Evolutionary conservation across 768 basidiomycete species (phyloP), one percentile per base, ranked within the genome.

Genomic region (Trametes villosa): DNA sequence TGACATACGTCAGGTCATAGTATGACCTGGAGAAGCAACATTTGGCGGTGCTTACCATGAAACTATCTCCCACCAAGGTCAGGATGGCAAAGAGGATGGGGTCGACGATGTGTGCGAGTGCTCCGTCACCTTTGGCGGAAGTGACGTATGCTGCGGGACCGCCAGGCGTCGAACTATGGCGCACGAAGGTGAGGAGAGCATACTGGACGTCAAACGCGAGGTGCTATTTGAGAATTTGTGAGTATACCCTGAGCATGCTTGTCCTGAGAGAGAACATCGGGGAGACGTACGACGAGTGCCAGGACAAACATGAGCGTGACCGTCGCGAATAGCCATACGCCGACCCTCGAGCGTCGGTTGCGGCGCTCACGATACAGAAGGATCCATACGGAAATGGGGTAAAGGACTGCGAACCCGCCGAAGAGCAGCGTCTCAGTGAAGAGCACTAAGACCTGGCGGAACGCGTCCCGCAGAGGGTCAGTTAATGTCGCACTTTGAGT

Each of bases 401-500:
- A 59, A 18, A 52, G 30, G 13, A 59, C 45, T 5, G 44, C 24
- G 31, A 59, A 59, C 1, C 50, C 40, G 6, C 58, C 58, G 26
- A 52, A 53, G 41, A 59, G 20, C 49, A 59, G 20, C 17, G 50
- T 45, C 41, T 59, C 50, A 9, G 36, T 11, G 24, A 53, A 44
- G 17, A 59, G 22, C 24, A 42, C 58, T n/a, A 59, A 29, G n/a
- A 59, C 41, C 42, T 53, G 36, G 15, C n/a, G 26, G 4, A 18
- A 18, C 15, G 36, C 36, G 15, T 5, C 15, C n/a, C 13, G 36
- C 12, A 38, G 12, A 38, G 36, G 13, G 13, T 18, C 12, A 38
- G 4, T 12, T 18, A 38, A 38, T 38, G n/a, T 38, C 5, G 34
- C 34, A n/a, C n/a, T n/a, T n/a, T n/a, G n/a, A n/a, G n/a, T n/a